Percentiles rank a stretch among this genome's conserved stretches.
Evolutionary conservation across 2,329 filamentous ascomycete genomes (phyloP).

Genomic region (Hypomyces perniciosus): DNA sequence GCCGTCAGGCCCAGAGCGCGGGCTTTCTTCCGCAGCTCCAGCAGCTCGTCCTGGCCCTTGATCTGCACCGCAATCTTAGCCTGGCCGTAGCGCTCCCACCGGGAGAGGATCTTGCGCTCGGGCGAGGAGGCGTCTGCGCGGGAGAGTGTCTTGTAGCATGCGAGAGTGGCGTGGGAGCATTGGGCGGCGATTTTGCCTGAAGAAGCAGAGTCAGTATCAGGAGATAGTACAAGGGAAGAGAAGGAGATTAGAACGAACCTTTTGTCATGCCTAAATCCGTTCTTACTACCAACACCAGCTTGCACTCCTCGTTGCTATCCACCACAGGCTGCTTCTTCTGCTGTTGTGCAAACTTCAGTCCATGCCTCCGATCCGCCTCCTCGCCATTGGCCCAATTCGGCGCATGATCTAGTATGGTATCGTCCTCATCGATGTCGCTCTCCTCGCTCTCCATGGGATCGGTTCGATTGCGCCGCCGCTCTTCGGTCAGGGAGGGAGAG

Average conservation of each 20-base stretch:
- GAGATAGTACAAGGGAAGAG: background rate
- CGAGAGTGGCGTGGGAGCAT: slow-evolving; percentile 90
- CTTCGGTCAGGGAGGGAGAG: slow-evolving; percentile 48
- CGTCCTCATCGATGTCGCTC: slow-evolving; percentile 59
- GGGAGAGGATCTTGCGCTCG: slow-evolving; percentile 60
- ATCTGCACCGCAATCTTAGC: slow-evolving; percentile 90
- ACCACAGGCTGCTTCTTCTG: slow-evolving; percentile 36
- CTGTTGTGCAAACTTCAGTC: slow-evolving; percentile 38
- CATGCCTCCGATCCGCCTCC: slow-evolving; percentile 55
- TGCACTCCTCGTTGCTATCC: slow-evolving; percentile 70
- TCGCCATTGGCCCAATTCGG: slow-evolving; percentile 59
- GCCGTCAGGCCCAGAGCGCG: slow-evolving; percentile 79
- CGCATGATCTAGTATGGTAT: slow-evolving; percentile 56
- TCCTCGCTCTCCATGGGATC: slow-evolving; percentile 65
- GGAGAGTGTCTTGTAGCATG: slow-evolving; percentile 85
- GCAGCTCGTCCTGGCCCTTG: slow-evolving; percentile 77
- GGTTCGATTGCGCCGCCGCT: slow-evolving; percentile 49
- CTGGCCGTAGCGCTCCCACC: slow-evolving; percentile 83
- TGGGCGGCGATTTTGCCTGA: slow-evolving; percentile 91
- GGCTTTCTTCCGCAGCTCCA: slow-evolving; percentile 69
- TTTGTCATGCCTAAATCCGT: slow-evolving; percentile 98
- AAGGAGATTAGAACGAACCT: slow-evolving; percentile 47
- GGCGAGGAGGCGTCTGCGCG: slow-evolving; percentile 48
- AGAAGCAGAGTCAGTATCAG: background rate
- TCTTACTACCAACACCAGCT: slow-evolving; percentile 84